Evolutionary conservation across 306 rosid species (phyloP), one percentile per base, ranked within the genome.

Genomic region (Cicer yamashitae): DNA sequence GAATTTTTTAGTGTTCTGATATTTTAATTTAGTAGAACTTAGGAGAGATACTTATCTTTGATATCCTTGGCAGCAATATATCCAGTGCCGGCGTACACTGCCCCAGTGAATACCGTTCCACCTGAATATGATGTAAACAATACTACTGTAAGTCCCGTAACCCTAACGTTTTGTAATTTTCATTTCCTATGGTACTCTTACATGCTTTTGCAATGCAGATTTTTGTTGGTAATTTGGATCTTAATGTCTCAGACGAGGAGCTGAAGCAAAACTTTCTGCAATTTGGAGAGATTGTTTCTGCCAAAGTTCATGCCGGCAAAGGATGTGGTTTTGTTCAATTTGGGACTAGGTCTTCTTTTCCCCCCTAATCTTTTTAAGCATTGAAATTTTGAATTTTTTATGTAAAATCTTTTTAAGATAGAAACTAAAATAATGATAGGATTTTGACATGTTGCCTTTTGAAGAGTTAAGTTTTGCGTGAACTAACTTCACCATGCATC

Each of bases 211-310:
- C 34, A 1, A 44, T 76, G 79, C 92, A 93, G 97, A 82, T 93
- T 79, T 91, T 84, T 91, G 96, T 93, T 69, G 96, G 97, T 40
- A 93, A 82, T 89, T 88, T 93, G 91, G 98, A 93, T 82, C 88
- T 84, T 72, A 91, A 86, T 77, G 85, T 89, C 77, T 64, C 88
- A 5, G 97, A 93, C 75, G 98, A 91, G 75, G 97, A 93, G 84
- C 71, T 93, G 85, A 93, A 93, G 85, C 97, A 93, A 84, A 85
- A 86, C 22, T 91, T 91, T 75, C 38, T 87, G 87, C 96, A 88
- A 74, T 89, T 84, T 84, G 98, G 98, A 45, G 98, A 93, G 41
- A 83, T 89, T 79, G 62, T 79, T 40, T 88, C 87, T 70, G 96
- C 86, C 62, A 93, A 89, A 86, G 82, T 88, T 82, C 96, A 88